A percentile compares a stretch with the other conserved stretches of the same genome.
phyloP scores from a whole-genome alignment of 306 rosid genomes.

The Vicia faba region DNA sequence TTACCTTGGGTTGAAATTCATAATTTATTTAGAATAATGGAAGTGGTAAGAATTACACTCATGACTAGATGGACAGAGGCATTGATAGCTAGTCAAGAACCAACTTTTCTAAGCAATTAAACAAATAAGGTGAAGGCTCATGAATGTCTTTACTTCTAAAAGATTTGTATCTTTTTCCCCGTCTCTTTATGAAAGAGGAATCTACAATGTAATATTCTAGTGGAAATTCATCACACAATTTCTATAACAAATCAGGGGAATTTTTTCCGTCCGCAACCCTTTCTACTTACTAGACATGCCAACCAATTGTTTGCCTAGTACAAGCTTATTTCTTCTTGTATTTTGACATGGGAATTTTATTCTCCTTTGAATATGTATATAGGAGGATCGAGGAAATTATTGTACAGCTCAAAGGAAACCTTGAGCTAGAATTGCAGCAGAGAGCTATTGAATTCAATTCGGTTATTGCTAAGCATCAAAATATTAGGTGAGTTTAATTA shows the following conservation, averaged over 20 bases:
- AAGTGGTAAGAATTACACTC: background rate
- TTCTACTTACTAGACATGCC: slow-evolving; percentile 9
- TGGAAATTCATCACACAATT: background rate
- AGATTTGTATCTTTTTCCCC: background rate
- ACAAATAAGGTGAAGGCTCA: background rate
- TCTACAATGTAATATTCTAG: slow-evolving; percentile 25
- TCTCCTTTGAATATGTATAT: slow-evolving; percentile 36
- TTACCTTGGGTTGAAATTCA: slow-evolving; percentile 31
- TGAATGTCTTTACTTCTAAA: background rate
- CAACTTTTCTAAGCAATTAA: slow-evolving; percentile 14
- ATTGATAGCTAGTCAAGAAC: slow-evolving; percentile 6
- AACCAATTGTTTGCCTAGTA: background rate
- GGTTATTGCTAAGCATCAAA: slow-evolving; percentile 71
- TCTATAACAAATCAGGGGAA: slow-evolving; percentile 21
- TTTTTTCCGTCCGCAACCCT: slow-evolving; percentile 14
- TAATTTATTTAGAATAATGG: slow-evolving; percentile 18
- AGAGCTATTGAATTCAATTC: slow-evolving; percentile 91
- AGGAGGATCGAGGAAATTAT: slow-evolving; percentile 86
- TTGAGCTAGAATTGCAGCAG: slow-evolving; percentile 97
- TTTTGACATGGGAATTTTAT: slow-evolving; percentile 37
- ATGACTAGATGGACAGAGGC: background rate
- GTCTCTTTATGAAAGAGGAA: slow-evolving; percentile 19
- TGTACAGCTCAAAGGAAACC: slow-evolving; percentile 79
- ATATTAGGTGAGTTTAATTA: slow-evolving; percentile 65
- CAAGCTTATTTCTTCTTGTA: slow-evolving; percentile 29